Conservation (phyloP, 1,284 basidiomycete genomes). For the Fomitopsis schrenkii region DNA sequence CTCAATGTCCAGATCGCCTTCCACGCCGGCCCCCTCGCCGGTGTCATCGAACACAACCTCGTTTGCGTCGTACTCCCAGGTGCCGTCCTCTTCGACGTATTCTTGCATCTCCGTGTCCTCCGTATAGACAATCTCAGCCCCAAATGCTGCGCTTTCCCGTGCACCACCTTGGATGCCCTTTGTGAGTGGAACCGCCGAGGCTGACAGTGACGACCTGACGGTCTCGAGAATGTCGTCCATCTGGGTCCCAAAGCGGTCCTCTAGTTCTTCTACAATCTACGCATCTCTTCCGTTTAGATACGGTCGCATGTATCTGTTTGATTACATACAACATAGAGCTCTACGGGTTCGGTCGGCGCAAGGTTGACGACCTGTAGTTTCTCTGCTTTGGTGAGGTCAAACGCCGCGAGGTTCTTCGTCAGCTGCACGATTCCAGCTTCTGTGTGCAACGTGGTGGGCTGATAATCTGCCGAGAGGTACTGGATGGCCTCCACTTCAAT, state of each 20-base stretch:
- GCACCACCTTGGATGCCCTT: not conserved
- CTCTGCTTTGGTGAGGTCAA: constrained; percentile 84
- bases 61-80: constrained; percentile 35
- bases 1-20: constrained; percentile 72
- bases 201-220: constrained; percentile 49
- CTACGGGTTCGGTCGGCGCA: constrained; percentile 77
- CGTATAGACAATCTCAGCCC: constrained; percentile 14
- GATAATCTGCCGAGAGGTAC: constrained; percentile 72
- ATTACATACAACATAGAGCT: constrained; percentile 81
- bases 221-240: constrained; percentile 68
- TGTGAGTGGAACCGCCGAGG: constrained; percentile 9
- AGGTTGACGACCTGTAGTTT: constrained; percentile 90
- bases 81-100: constrained; percentile 27
- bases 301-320: constrained; percentile 1
- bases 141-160: not conserved
- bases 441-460: constrained; percentile 68
- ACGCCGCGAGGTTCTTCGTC: constrained; percentile 61
- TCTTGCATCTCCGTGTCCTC: constrained; percentile 18
- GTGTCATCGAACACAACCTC: constrained; percentile 57
- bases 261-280: constrained; percentile 88
- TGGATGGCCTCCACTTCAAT: constrained; percentile 89
- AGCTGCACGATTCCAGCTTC: constrained; percentile 63
- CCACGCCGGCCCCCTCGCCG: constrained; percentile 63
- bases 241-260: constrained; percentile 70
- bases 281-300: not conserved